phyloP scores from a whole-genome alignment of 176 grass and related monocot genomes.

The Cenchrus purpureus region DNA sequence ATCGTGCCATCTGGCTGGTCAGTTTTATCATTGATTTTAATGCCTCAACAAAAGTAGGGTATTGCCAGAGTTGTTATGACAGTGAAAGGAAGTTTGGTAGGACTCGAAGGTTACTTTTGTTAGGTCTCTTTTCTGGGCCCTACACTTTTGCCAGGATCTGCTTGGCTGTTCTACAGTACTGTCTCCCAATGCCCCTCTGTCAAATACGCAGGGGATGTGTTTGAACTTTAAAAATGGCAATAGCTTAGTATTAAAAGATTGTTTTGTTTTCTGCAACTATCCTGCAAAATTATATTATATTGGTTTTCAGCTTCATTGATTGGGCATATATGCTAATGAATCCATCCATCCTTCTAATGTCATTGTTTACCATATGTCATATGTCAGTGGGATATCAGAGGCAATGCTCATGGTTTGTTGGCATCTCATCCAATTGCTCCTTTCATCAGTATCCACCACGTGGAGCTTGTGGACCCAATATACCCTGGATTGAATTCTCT shows the following conservation, averaged over 20 bases:
- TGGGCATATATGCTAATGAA: conserved; percentile 14
- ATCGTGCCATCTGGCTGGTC: conserved; percentile 31
- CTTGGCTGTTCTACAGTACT: conserved; percentile 37
- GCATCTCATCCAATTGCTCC: conserved; percentile 92
- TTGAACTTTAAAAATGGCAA: conserved; percentile 8
- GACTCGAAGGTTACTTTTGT: conserved; percentile 50
- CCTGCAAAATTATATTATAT: not conserved
- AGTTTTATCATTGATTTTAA: conserved; percentile 20
- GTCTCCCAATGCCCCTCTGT: conserved; percentile 6
- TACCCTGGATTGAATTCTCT: conserved; percentile 83
- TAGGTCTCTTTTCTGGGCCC: conserved; percentile 24
- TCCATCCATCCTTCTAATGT: conserved; percentile 22
- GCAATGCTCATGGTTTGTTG: conserved; percentile 78
- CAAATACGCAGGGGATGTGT: not conserved
- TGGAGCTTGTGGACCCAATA: conserved; percentile 84
- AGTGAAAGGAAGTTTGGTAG: conserved; percentile 55
- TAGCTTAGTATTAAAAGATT: conserved; percentile 21
- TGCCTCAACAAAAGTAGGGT: conserved; percentile 44
- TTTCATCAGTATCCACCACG: conserved; percentile 91
- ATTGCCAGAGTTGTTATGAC: conserved; percentile 48
- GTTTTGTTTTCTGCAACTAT: conserved; percentile 5
- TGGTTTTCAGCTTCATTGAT: conserved; percentile 7
- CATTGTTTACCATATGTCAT: conserved; percentile 29
- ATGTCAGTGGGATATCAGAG: conserved; percentile 95
- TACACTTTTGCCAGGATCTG: conserved; percentile 2